Base-by-base conservation (phyloP, 1,139 yeast genomes). In the Candida sojae region DNA sequence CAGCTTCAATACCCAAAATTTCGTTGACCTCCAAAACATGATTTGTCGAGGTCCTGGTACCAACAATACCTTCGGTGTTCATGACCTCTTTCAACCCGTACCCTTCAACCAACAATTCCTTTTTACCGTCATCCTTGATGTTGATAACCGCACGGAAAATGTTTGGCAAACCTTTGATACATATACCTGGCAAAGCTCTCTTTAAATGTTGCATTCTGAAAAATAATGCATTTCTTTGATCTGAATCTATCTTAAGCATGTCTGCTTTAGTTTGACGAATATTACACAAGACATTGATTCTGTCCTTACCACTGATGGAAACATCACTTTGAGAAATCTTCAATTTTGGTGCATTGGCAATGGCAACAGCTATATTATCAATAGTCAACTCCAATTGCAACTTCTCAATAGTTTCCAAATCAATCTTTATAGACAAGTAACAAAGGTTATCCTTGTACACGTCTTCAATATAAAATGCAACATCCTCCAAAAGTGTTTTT, bases 1-100 rank as follows among this genome's bases (percentile, higher is more conserved):
- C 99, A 1, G 99, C 99, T 67, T 95, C 99, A 56, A 95, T 95
- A 62, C 99, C 99, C 54, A 95, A 76, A 10, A 93, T 97, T 52
- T 84, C 83, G 62, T 82, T 84, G 56, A 93, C 92, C 66, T 95
- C 99, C 53, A 93, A 73, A 35, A 95, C 84, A 69, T 95, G 99
- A 67, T 95, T 95, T 11, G 99, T 92, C 49, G 79, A 76, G 1
- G 99, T 93, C 66, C 84, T 84, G 34, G 86, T 76, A 10, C 99
- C 97, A 39, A 93, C 76, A 43, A 95, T 91, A 72, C 99, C 99
- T 63, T 93, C 98, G 1, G 98, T 93, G 55, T 92, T 86, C 98
- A 95, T 93, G 49, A 95, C 99, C 47, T 90, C 91, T 63, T 91
- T 88, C 58, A 95, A 74, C 25, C 99, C 99, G 62, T 95, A 93